Conservation (phyloP, 1,139 yeast species). For the Arxiozyma slooffiae region DNA sequence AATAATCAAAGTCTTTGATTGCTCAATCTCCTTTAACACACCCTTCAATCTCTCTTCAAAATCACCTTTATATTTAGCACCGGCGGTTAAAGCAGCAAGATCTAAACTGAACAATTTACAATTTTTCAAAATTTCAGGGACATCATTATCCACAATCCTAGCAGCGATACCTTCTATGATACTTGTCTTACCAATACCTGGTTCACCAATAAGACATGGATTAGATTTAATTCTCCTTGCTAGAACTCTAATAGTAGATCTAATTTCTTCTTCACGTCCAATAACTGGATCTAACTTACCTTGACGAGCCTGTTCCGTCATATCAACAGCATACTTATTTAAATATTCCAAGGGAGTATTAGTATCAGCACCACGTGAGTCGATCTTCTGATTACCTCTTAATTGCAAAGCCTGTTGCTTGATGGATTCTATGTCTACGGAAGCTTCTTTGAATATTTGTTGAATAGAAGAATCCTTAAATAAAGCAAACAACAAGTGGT, state of each 20-base stretch:
- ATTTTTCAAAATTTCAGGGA: constrained; percentile 74
- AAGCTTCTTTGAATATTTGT: constrained; percentile 63
- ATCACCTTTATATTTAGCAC: constrained; percentile 97
- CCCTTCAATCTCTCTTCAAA: constrained; percentile 97
- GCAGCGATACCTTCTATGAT: constrained; percentile 98
- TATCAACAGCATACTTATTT: constrained; percentile 80
- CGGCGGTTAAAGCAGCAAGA: constrained; percentile 92
- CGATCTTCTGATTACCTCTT: constrained; percentile 88
- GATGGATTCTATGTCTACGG: constrained; percentile 58
- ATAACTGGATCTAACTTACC: constrained; percentile 97
- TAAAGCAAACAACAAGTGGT: constrained; percentile 77
- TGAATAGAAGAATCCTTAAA: constrained; percentile 68
- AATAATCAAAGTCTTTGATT: constrained; percentile 74
- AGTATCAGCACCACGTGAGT: constrained; percentile 89
- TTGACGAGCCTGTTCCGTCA: constrained; percentile 85
- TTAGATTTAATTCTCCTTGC: constrained; percentile 95
- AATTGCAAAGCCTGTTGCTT: constrained; percentile 74
- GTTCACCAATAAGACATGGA: constrained; percentile 94
- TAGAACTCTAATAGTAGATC: constrained; percentile 85
- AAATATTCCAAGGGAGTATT: constrained; percentile 76
- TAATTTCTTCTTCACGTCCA: constrained; percentile 96
- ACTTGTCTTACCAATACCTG: constrained; percentile 98
- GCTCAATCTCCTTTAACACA: constrained; percentile 85
- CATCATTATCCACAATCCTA: constrained; percentile 90
- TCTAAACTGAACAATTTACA: constrained; percentile 80